phyloP scores from a whole-genome alignment of 1,284 basidiomycete genomes.

The Fomitopsis betulina region DNA sequence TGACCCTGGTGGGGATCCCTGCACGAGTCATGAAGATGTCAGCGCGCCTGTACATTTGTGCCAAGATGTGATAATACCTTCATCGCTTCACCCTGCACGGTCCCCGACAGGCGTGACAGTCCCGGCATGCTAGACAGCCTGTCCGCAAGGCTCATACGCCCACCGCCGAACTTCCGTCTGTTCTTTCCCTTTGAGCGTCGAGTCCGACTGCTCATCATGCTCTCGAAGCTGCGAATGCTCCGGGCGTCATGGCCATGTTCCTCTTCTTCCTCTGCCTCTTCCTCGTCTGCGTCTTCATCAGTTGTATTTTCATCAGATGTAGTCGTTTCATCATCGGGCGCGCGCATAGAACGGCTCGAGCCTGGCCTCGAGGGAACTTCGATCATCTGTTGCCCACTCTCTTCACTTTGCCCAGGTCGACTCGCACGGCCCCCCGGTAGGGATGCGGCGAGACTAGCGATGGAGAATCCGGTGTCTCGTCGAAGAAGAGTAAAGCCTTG shows the following conservation, averaged over 20 bases:
- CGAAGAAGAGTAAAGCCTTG: slow-evolving; percentile 62
- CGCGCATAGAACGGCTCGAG: slow-evolving; percentile 40
- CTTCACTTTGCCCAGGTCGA: slow-evolving; percentile 34
- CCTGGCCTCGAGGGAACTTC: slow-evolving; percentile 55
- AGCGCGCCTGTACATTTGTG: not conserved
- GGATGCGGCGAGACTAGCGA: slow-evolving; percentile 71
- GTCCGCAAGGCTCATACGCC: slow-evolving; percentile 67
- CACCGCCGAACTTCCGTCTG: slow-evolving; percentile 15
- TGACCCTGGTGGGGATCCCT: slow-evolving; percentile 42
- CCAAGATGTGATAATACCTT: slow-evolving; percentile 17
- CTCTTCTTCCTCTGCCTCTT: slow-evolving; percentile 32
- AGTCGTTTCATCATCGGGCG: slow-evolving; percentile 24
- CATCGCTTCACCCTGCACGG: slow-evolving; percentile 14
- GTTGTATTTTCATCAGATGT: slow-evolving; percentile 29
- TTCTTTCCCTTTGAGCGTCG: slow-evolving; percentile 29
- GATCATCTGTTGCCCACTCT: slow-evolving; percentile 62
- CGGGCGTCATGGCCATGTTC: slow-evolving; percentile 47
- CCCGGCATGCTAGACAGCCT: slow-evolving; percentile 70
- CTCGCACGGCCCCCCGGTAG: slow-evolving; percentile 39
- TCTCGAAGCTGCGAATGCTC: slow-evolving; percentile 80
- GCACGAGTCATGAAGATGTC: not conserved
- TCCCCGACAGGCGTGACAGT: slow-evolving; percentile 40
- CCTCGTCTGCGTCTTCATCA: slow-evolving; percentile 29
- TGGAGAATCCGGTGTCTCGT: slow-evolving; percentile 75
- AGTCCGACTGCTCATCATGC: slow-evolving; percentile 61